Evolutionary conservation across 1,284 basidiomycete genomes (phyloP).

Genomic region (Cutaneotrichosporon sp.): DNA sequence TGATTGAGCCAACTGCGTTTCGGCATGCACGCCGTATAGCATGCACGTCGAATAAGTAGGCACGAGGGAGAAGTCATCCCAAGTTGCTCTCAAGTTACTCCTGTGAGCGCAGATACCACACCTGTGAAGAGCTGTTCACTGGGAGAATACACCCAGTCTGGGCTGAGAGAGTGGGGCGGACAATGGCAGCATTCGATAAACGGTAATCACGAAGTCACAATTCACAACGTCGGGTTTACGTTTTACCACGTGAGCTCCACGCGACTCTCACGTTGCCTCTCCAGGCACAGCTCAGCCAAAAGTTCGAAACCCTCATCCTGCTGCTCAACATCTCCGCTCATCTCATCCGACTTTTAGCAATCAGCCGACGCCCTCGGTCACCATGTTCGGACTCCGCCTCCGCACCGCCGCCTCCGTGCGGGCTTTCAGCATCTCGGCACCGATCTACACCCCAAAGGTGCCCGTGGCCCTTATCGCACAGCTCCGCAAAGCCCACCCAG

Average conservation of each 20-base stretch:
- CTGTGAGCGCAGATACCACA: too few relatives aligned
- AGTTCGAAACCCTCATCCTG: neutral
- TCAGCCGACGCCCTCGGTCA: neutral
- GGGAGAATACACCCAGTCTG: too few relatives aligned
- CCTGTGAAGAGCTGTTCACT: too few relatives aligned
- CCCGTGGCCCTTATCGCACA: slow-evolving; percentile 74
- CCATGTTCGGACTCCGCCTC: slow-evolving; percentile 19
- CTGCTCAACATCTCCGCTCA: neutral
- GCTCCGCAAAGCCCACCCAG: slow-evolving; percentile 69
- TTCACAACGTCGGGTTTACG: neutral
- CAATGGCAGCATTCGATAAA: too few relatives aligned
- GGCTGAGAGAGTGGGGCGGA: too few relatives aligned
- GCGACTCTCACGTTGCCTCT: neutral
- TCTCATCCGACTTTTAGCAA: neutral
- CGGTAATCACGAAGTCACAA: too few relatives aligned
- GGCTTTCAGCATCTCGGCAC: slow-evolving; percentile 19
- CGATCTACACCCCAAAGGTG: slow-evolving; percentile 29
- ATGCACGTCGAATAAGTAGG: too few relatives aligned
- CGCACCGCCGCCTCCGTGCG: slow-evolving; percentile 7
- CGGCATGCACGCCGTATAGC: too few relatives aligned
- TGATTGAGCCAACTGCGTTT: too few relatives aligned
- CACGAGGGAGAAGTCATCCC: too few relatives aligned
- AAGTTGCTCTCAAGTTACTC: too few relatives aligned
- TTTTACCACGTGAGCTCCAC: neutral
- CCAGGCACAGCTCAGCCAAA: neutral